Base-by-base conservation (phyloP, 768 basidiomycete genomes). In the Boletus tylopilopsis region DNA sequence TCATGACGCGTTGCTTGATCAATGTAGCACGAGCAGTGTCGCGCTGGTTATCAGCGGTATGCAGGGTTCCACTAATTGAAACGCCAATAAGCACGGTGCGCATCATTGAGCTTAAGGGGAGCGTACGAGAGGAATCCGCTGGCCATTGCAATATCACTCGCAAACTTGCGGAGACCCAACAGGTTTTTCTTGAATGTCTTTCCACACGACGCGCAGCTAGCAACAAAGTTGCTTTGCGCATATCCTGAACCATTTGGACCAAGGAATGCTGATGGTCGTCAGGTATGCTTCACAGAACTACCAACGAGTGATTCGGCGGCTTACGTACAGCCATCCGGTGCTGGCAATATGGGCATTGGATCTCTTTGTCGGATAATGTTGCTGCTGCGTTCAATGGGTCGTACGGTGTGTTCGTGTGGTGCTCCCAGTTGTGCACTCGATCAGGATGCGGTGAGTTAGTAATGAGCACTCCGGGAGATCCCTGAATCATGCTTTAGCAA, bases 161-260 rank as follows among this genome's bases (percentile, higher is more conserved):
- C 70, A 11, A 78, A 66, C 56, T 74, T 77, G 25, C 62, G 45
- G 2, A 75, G 59, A 6, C 66, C 71, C 12, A 79, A 58, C 8
- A 54, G 42, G 13, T 72, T 64, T 49, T 70, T 73, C 2, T 58
- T 74, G 24, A 81, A 73, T 0, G 34, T 38, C 34, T 62, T 57
- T 0, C 34, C 18, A 45, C 79, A 81, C 3, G 32, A 23, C 2
- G 38, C 21, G 45, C 79, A 81, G 11, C 4, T 8, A 0, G 52
- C 30, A 1, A 9, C 42, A 42, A 81, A 81, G 0, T 59, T 54
- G 4, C 63, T 61, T 50, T 81, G 80, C 2, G 75, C 60, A 50
- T 81, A 81, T 1, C 80, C 80, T 0, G 63, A 68, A 5, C 74
- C 78, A 0, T 54, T 33, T 5, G 51, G 39, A 5, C 59, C 67